A percentile compares a stretch with the other conserved stretches of the same genome.
These are phyloP conservation scores for Pholiota microspora DNA, from an alignment of 768 basidiomycete genomes.

Conservation along the genomic window DNA sequence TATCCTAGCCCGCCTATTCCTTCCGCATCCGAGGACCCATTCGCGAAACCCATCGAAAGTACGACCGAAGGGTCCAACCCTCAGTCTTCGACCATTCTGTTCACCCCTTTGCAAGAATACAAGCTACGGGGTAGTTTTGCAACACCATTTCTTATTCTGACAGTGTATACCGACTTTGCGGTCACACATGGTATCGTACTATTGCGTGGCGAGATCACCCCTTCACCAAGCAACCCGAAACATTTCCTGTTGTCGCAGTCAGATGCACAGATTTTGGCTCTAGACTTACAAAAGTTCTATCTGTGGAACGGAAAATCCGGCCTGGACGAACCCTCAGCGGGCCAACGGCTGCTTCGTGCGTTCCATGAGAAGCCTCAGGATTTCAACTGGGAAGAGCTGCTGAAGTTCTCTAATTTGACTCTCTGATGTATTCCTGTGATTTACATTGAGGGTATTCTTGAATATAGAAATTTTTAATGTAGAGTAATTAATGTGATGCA, in stretches of 20 bases:
- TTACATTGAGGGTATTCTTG: not conserved
- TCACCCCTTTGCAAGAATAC: slow-evolving; percentile 94
- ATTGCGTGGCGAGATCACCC: slow-evolving; percentile 88
- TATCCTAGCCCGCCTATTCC: slow-evolving; percentile 69
- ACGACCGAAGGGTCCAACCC: slow-evolving; percentile 38
- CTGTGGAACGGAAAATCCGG: slow-evolving; percentile 47
- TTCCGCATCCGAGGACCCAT: slow-evolving; percentile 42
- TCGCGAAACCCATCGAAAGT: slow-evolving; percentile 32
- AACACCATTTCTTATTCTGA: slow-evolving; percentile 87
- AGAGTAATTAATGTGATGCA: not conserved
- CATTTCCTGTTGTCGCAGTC: slow-evolving; percentile 68
- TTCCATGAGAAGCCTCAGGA: slow-evolving; percentile 80
- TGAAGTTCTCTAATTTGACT: slow-evolving; percentile 47
- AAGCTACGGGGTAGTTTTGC: slow-evolving; percentile 82
- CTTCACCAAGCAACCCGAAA: slow-evolving; percentile 45
- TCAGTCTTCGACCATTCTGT: slow-evolving; percentile 73
- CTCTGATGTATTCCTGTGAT: slow-evolving; percentile 12
- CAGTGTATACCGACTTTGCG: slow-evolving; percentile 88
- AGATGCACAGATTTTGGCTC: slow-evolving; percentile 80
- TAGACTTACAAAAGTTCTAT: slow-evolving; percentile 87
- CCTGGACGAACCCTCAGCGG: slow-evolving; percentile 24
- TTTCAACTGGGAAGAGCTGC: slow-evolving; percentile 81
- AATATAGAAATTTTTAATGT: not conserved
- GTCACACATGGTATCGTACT: slow-evolving; percentile 79
- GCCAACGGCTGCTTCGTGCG: slow-evolving; percentile 51